A percentile compares a stretch with the other conserved stretches of the same genome.
Evolutionary conservation across 345 rosid genomes (phyloP).

Genomic region (Eutrema yunnanense): DNA sequence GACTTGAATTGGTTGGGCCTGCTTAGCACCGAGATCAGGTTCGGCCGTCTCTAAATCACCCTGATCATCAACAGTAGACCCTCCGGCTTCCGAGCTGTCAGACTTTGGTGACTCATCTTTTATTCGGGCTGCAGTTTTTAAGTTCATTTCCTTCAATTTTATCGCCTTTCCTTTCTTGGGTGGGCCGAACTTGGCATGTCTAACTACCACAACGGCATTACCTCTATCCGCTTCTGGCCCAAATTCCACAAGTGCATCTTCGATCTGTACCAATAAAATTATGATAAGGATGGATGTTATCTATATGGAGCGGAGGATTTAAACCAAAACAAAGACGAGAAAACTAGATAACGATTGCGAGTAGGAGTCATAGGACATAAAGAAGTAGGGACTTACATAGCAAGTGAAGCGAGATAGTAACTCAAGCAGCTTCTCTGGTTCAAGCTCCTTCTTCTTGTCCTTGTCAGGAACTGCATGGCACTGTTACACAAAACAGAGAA

Average conservation of each 20-base stretch:
- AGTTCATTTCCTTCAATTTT: constrained; percentile 33
- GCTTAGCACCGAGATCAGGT: neutral
- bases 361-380: neutral
- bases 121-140: constrained; percentile 15
- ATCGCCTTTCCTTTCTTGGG: constrained; percentile 57
- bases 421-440: constrained; percentile 57
- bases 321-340: neutral
- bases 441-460: constrained; percentile 40
- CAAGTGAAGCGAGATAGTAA: constrained; percentile 51
- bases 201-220: constrained; percentile 57
- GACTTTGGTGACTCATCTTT: constrained; percentile 12
- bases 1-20: neutral
- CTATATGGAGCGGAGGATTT: neutral
- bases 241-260: constrained; percentile 63
- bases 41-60: neutral
- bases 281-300: neutral
- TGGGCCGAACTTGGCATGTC: constrained; percentile 70
- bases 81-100: neutral
- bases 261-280: constrained; percentile 41
- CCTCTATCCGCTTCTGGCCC: constrained; percentile 55
- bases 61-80: constrained; percentile 19
- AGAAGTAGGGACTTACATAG: constrained; percentile 35
- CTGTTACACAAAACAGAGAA: constrained; percentile 36
- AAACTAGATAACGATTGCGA: neutral
- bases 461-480: constrained; percentile 50